These are phyloP conservation scores for Fomitopsis serialis DNA, from an alignment of 768 basidiomycete species.

Conservation along the genomic window DNA sequence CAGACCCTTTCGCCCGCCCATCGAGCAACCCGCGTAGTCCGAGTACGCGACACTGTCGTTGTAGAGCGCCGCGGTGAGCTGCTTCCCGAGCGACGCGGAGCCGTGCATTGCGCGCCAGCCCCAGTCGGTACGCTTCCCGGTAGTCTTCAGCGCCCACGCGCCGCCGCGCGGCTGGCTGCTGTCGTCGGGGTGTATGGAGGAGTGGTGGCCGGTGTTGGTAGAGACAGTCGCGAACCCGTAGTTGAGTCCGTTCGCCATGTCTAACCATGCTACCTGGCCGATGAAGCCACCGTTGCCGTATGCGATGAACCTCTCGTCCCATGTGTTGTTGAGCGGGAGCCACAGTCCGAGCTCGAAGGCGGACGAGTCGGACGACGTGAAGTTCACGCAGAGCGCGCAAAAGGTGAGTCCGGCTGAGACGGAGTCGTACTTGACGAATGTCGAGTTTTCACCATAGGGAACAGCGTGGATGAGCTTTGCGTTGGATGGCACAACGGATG, in stretches of 20 bases:
- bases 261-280: conserved; percentile 15
- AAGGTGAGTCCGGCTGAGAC: conserved; percentile 7
- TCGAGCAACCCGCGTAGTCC: conserved; percentile 26
- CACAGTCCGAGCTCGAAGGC: conserved; percentile 19
- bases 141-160: too few species aligned
- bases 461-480: too few species aligned
- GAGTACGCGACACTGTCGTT: conserved; percentile 12
- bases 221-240: conserved; percentile 14
- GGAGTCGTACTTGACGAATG: too few species aligned
- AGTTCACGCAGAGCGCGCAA: conserved; percentile 16
- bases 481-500: too few species aligned
- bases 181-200: neutral
- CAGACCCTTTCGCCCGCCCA: conserved; percentile 14
- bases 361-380: conserved; percentile 15
- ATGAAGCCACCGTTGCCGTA: conserved; percentile 23
- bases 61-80: conserved; percentile 22
- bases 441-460: too few species aligned
- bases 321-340: conserved; percentile 21
- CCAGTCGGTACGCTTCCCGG: conserved; percentile 23
- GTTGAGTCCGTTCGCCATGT: conserved; percentile 1
- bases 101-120: conserved; percentile 22
- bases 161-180: too few species aligned
- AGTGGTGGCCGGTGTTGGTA: conserved; percentile 18
- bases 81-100: conserved; percentile 19
- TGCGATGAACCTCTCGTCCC: conserved; percentile 23